Evolutionary conservation across 2,329 filamentous ascomycete species (phyloP), one percentile per base, ranked within the genome.

Genomic region (Tolypocladium sp.): DNA sequence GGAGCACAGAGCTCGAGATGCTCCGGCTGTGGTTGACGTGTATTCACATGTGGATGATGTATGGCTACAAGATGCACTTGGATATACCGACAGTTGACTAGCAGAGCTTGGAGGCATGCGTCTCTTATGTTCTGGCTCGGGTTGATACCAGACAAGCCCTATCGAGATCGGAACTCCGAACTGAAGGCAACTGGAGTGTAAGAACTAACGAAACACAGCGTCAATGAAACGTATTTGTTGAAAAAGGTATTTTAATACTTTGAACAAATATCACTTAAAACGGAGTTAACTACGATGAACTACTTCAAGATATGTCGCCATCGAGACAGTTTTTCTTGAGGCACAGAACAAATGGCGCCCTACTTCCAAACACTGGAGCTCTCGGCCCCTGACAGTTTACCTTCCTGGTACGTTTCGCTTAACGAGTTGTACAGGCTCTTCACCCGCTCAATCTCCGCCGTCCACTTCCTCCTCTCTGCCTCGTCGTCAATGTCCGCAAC

Each of bases 281-380:
- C 8, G 9, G 30, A 33, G 30, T 33, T 33, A 8, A 9, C 30
- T 8, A 33, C 9, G 40, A 22, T 4, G 20, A 10, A 44, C 2
- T 12, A 12, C 22, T 44, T 10, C n/a, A 42, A 9, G 8, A 8
- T 42, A 10, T 22, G n/a, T 42, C 41, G n/a, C 41, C 41, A 13
- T 44, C n/a, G 10, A 22, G 17, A 42, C 8, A 4, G 40, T 7
- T 9, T n/a, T 42, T 42, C 20, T 12, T 4, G 12, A 22, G 40
- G 5, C 25, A 33, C 30, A 9, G 55, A 51, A 13, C 4, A 25
- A 4, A 41, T 30, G 7, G 25, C 9, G n/a, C 33, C 27, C 4
- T 65, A 79, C 62, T 79, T 80, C 78, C 78, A 82, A 5, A 79
- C 72, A 56, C 79, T 82, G 1, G 77, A 73, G 9, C 74, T 81